Conservation (phyloP, 2,329 filamentous ascomycete genomes). For the Pleochaeta shiraiana region DNA sequence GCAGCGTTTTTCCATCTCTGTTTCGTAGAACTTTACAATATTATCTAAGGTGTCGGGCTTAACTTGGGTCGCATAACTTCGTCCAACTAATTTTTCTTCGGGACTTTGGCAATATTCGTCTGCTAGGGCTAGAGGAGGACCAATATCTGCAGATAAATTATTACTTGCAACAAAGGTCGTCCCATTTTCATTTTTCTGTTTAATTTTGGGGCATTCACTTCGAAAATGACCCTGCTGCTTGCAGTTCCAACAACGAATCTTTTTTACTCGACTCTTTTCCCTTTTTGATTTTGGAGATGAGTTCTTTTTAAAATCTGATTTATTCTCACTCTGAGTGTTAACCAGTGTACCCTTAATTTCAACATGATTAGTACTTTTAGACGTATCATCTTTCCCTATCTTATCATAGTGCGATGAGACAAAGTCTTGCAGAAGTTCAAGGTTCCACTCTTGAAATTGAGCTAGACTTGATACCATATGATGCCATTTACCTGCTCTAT, state of each 20-base stretch:
- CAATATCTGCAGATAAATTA: neutral
- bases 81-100: neutral
- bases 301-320: neutral
- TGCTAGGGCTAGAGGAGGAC: neutral
- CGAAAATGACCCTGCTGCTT: neutral
- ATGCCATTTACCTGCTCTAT: neutral
- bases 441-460: neutral
- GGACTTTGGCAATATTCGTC: neutral
- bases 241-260: neutral
- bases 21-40: neutral
- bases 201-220: neutral
- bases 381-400: neutral
- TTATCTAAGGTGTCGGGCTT: neutral
- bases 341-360: neutral
- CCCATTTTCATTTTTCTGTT: neutral
- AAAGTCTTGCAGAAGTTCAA: neutral
- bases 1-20: no score
- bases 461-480: neutral
- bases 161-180: neutral
- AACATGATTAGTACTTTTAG: neutral
- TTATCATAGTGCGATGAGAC: neutral
- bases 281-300: neutral
- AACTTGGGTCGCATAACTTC: neutral
- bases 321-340: neutral
- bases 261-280: neutral